Conservation (phyloP, 2,329 filamentous ascomycete genomes). For the Ambrosiella xylebori region DNA sequence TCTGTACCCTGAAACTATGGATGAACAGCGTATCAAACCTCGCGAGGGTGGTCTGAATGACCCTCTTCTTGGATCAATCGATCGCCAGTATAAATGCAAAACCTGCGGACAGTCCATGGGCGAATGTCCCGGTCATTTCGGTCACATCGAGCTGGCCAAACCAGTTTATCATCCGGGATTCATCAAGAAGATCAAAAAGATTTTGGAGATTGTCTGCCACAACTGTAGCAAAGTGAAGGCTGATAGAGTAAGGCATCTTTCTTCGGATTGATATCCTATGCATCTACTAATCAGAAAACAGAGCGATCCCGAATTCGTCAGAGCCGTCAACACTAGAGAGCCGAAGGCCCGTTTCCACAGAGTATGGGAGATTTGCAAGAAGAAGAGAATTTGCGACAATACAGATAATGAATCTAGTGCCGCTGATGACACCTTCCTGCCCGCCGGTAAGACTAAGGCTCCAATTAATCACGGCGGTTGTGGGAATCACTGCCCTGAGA, state of each 20-base stretch:
- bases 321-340: constrained; percentile 71
- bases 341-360: constrained; percentile 87
- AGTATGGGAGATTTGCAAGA: constrained; percentile 85
- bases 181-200: constrained; percentile 98
- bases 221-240: constrained; percentile 96
- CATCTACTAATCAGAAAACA: constrained; percentile 42
- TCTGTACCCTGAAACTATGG: constrained; percentile 98
- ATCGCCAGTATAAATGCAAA: constrained; percentile 86
- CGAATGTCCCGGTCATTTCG: constrained; percentile 94
- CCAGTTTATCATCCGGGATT: constrained; percentile 93
- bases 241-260: constrained; percentile 77
- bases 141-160: constrained; percentile 92
- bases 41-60: constrained; percentile 89
- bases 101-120: constrained; percentile 93
- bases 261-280: neutral
- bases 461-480: constrained; percentile 64
- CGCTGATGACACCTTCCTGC: constrained; percentile 51
- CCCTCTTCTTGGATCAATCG: constrained; percentile 87
- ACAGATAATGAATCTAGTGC: constrained; percentile 53
- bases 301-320: constrained; percentile 68
- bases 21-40: constrained; percentile 80
- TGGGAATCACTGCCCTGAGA: constrained; percentile 75
- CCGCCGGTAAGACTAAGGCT: constrained; percentile 35
- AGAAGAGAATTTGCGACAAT: constrained; percentile 68
- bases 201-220: constrained; percentile 96